Evolutionary conservation across 2,329 filamentous ascomycete species (phyloP), one percentile per base, ranked within the genome.

Genomic region (Ophiocordyceps camponoti-floridani): DNA sequence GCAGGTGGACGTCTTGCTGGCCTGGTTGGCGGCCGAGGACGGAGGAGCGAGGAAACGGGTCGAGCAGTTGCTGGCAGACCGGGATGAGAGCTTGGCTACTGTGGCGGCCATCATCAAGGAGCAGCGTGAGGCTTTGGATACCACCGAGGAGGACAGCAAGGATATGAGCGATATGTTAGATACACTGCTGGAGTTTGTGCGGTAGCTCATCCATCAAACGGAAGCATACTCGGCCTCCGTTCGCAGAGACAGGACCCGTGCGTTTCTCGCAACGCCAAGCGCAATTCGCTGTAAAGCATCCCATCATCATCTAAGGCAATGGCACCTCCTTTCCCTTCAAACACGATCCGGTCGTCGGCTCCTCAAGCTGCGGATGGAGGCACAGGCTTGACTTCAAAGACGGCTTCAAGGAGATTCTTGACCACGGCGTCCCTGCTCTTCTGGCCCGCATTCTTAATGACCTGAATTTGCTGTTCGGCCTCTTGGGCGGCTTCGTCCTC

Each of bases 1-100:
- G 64, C 82, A 77, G 2, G 75, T 91, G 41, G 89, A 96, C 64
- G 73, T 87, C 1, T 76, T 91, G 28, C 62, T 98, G 28, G 84
- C 88, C 12, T 98, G 91, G 91, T 69, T 96, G 30, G 72, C 86
- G 8, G 91, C 88, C 0, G 91, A 98, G 62, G 91, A 98, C 54
- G 70, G 69, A 31, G 86, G 84, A 0, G 84, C 85, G 1, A 75
- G 70, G 53, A 68, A 64, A 46, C 81, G 71, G 53, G 77, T 94
- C 30, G 61, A 69, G 43, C 63, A 68, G 19, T 61, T 82, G 4
- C 63, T 95, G 38, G 75, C 72, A 1, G 80, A 85, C 48, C 69
- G 73, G 18, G 82, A 82, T 51, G 80, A 85, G 56, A 66, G 68
- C 8, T 56, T 94, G 16, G 65, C 57, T 4, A 67, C 77, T 14